These are phyloP conservation scores for Rutstroemia sp. DNA, from an alignment of 2,329 filamentous ascomycete species.

Conservation along the genomic window DNA sequence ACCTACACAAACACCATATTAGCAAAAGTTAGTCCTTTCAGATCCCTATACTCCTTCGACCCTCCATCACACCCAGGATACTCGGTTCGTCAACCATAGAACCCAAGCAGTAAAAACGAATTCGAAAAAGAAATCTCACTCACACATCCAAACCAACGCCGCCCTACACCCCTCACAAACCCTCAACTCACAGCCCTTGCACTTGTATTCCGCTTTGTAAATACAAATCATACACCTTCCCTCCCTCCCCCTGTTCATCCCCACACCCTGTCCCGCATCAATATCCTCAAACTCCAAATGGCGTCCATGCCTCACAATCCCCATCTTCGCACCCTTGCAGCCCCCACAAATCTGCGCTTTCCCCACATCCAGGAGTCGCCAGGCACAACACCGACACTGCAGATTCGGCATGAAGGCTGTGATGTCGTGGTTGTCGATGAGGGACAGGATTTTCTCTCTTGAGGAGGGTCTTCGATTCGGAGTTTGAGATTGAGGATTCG, in stretches of 20 bases:
- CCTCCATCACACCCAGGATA: too few relatives aligned
- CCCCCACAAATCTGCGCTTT: not conserved
- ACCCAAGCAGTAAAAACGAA: too few relatives aligned
- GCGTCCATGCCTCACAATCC: not conserved
- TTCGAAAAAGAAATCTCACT: too few relatives aligned
- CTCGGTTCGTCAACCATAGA: too few relatives aligned
- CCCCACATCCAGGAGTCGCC: not conserved
- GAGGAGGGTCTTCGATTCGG: not conserved
- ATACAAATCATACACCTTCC: not conserved
- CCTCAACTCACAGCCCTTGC: not conserved
- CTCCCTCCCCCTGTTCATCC: not conserved
- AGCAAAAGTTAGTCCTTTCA: too few relatives aligned
- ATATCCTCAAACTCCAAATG: not conserved
- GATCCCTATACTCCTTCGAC: too few relatives aligned
- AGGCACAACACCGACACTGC: not conserved
- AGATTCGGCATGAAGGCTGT: conserved; percentile 5
- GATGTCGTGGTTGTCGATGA: not conserved
- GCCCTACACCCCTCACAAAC: not conserved
- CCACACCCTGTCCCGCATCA: too few relatives aligned
- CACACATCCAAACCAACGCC: not conserved
- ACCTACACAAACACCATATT: not conserved
- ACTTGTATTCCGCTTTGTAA: not conserved
- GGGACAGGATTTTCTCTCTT: not conserved
- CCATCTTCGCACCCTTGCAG: not conserved
- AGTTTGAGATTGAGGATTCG: too few relatives aligned